Evolutionary conservation across 768 basidiomycete species (phyloP).

Genomic region (Nevesoporus exiguus): DNA sequence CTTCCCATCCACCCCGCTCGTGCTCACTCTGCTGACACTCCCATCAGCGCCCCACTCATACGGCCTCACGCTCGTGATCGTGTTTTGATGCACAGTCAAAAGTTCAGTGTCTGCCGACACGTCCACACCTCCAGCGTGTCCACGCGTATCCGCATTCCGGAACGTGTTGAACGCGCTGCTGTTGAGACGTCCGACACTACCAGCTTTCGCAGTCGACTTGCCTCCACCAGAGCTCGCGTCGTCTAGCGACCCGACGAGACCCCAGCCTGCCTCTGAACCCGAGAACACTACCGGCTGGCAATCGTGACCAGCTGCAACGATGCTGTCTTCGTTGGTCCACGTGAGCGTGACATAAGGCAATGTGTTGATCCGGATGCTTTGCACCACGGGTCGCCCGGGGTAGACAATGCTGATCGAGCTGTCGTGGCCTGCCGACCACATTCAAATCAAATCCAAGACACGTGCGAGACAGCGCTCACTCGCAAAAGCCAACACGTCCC

Average conservation of each 20-base stretch:
- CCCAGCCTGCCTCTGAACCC: conserved; percentile 77
- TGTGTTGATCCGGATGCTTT: conserved; percentile 70
- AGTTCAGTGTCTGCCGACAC: conserved; percentile 64
- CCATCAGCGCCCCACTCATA: conserved; percentile 57
- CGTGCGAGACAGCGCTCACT: conserved; percentile 51
- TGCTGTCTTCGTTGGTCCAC: conserved; percentile 77
- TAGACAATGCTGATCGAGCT: conserved; percentile 92
- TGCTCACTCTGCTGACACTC: conserved; percentile 73
- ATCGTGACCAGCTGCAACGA: conserved; percentile 95
- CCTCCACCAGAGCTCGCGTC: conserved; percentile 51
- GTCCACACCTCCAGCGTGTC: conserved; percentile 34
- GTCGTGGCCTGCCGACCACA: conserved; percentile 73
- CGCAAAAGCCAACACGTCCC: conserved; percentile 90
- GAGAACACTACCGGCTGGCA: conserved; percentile 91
- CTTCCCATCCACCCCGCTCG: conserved; percentile 90
- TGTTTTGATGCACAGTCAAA: conserved; percentile 94
- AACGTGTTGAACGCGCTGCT: conserved; percentile 93
- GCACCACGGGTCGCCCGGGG: conserved; percentile 69
- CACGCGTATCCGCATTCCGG: conserved; percentile 84
- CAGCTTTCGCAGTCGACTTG: conserved; percentile 39
- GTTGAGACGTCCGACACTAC: conserved; percentile 73
- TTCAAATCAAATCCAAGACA: not conserved
- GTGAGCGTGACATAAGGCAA: conserved; percentile 82
- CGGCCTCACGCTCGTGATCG: conserved; percentile 86
- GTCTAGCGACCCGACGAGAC: conserved; percentile 76